A percentile compares a stretch with the other conserved stretches of the same genome.
Conservation (phyloP, 140 eudicot species). For the Senecio squalidus region DNA sequence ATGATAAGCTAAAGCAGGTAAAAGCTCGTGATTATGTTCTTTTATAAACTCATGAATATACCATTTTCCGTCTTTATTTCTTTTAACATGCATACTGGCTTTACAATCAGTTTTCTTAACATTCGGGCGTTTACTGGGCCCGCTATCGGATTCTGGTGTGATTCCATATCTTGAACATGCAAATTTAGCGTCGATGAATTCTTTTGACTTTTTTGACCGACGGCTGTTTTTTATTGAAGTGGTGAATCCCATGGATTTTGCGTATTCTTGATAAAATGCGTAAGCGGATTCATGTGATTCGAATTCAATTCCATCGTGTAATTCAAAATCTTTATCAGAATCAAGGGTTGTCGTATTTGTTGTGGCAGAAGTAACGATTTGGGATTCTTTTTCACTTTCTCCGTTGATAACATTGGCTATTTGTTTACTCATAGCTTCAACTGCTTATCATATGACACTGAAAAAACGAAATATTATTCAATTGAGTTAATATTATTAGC, state of each 20-base stretch:
- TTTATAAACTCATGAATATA: constrained; percentile 73
- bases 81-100: constrained; percentile 97
- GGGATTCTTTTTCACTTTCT: constrained; percentile 36
- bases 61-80: constrained; percentile 81
- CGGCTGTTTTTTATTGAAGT: constrained; percentile 91
- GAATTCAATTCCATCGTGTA: constrained; percentile 70
- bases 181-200: constrained; percentile 87
- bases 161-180: constrained; percentile 95
- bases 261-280: constrained; percentile 81
- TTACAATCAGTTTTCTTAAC: constrained; percentile 89
- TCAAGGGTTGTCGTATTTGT: constrained; percentile 27
- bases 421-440: constrained; percentile 32
- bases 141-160: constrained; percentile 72
- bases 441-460: constrained; percentile 3
- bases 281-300: constrained; percentile 81
- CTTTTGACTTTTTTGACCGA: constrained; percentile 80
- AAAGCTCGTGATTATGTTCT: constrained; percentile 88
- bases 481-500: background rate
- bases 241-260: constrained; percentile 95
- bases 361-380: constrained; percentile 23
- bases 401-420: constrained; percentile 37
- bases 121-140: constrained; percentile 57
- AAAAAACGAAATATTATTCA: constrained; percentile 17
- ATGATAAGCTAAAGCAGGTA: constrained; percentile 95
- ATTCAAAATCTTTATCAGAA: constrained; percentile 48